Conservation (phyloP, 2,329 filamentous ascomycete species). For the Colletotrichum chrysophilum region DNA sequence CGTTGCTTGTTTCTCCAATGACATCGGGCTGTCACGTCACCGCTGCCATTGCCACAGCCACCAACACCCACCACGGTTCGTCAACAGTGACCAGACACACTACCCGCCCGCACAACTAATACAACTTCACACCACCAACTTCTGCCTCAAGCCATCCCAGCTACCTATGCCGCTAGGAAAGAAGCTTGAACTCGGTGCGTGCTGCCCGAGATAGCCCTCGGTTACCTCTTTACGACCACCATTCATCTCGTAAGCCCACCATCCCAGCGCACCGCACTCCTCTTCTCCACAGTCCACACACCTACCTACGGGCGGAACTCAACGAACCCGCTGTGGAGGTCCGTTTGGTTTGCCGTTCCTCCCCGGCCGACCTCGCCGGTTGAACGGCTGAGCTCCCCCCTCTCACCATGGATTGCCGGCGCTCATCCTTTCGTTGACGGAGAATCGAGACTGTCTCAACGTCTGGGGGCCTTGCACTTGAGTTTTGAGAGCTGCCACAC, state of each 20-base stretch:
- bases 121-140: background rate
- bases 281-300: conserved; percentile 10
- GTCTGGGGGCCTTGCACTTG: background rate
- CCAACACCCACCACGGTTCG: background rate
- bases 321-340: conserved; percentile 18
- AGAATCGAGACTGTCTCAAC: conserved; percentile 9
- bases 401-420: background rate
- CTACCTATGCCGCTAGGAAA: conserved; percentile 8
- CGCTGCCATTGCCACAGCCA: background rate
- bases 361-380: conserved; percentile 5
- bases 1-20: conserved; percentile 8
- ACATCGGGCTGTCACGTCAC: conserved; percentile 8
- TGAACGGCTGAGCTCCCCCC: conserved; percentile 14
- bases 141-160: background rate
- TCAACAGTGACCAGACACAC: background rate
- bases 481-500: background rate
- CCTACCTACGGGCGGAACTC: conserved; percentile 3
- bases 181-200: conserved; percentile 11
- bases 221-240: background rate
- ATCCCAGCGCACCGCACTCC: background rate
- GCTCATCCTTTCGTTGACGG: background rate
- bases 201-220: background rate
- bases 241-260: background rate
- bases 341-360: conserved; percentile 16
- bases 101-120: background rate